Base-by-base conservation (phyloP, 768 basidiomycete species). In the Tulasnella sp. region DNA sequence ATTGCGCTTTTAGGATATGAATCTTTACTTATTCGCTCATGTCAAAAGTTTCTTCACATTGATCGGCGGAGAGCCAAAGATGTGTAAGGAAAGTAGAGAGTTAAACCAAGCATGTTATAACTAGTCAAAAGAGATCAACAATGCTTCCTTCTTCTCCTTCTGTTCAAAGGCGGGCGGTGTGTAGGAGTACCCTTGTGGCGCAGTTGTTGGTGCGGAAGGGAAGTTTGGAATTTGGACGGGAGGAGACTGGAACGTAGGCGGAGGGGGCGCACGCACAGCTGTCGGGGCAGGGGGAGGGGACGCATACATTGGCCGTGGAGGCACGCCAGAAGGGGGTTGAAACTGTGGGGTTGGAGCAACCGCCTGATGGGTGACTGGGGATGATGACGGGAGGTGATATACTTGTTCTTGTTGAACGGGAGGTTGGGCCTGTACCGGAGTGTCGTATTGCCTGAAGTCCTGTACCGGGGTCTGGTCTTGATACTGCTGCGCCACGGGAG, bases 91-190 rank as follows among this genome's bases (percentile, higher is more conserved):
- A n/a, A n/a, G n/a, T n/a, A n/a, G n/a, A n/a, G n/a, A n/a, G n/a
- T n/a, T n/a, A n/a, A n/a, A n/a, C n/a, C n/a, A n/a, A n/a, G n/a
- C n/a, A n/a, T n/a, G 21, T 12, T 36, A 34, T 3, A 17, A 37
- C 39, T 27, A 61, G 29, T 61, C 60, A 43, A 61, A 61, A 4
- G 60, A 61, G n/a, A 61, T 61, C 21, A 61, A 27, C 59, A 61
- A 36, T 15, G 60, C 60, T 36, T 61, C 60, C 31, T 59, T 61
- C 23, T 25, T 59, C 36, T 61, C 46, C 25, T 34, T 45, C 46
- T 57, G 40, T 34, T 57, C 55, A 32, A 57, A 31, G 8, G 32
- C 42, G 4, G 53, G 29, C 36, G 54, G 29, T 29, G 55, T 29
- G 34, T 49, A 59, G 7, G 46, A 21, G 25, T 49, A 58, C 25